Conservation (phyloP, 2,329 filamentous ascomycete species). For the Colletotrichum sp. region DNA sequence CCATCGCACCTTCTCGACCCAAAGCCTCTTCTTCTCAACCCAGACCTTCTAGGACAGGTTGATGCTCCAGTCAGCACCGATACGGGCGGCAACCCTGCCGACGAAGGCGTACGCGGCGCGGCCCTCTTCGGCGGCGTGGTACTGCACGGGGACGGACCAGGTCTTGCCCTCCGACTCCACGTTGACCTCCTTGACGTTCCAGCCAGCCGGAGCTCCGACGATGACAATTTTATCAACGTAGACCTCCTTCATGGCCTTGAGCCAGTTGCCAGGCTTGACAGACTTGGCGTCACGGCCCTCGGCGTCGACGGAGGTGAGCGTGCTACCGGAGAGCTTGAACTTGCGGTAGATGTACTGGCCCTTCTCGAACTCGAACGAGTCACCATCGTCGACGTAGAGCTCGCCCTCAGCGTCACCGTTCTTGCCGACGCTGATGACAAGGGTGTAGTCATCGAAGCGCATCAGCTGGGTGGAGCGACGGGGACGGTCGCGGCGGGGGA, state of each 20-base stretch:
- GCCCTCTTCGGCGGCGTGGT: slow-evolving; percentile 51
- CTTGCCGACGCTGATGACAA: slow-evolving; percentile 78
- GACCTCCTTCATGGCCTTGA: slow-evolving; percentile 80
- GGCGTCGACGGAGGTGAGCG: slow-evolving; percentile 74
- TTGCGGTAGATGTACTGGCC: slow-evolving; percentile 88
- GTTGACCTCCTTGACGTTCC: slow-evolving; percentile 68
- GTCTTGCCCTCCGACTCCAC: slow-evolving; percentile 57
- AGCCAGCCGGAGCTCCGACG: slow-evolving; percentile 76
- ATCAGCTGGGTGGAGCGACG: slow-evolving; percentile 87
- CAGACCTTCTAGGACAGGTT: slow-evolving; percentile 30
- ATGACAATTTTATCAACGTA: slow-evolving; percentile 84
- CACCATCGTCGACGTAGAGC: slow-evolving; percentile 91
- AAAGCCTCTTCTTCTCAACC: background rate
- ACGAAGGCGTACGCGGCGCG: slow-evolving; percentile 58
- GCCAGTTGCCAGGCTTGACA: slow-evolving; percentile 69
- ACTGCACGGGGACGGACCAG: slow-evolving; percentile 66
- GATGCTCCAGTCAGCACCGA: slow-evolving; percentile 60
- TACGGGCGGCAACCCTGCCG: slow-evolving; percentile 54
- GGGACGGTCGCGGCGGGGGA: slow-evolving; percentile 87
- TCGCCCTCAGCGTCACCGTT: slow-evolving; percentile 70
- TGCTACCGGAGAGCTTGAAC: slow-evolving; percentile 70
- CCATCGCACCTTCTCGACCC: background rate
- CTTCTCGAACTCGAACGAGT: slow-evolving; percentile 85
- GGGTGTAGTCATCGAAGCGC: slow-evolving; percentile 93
- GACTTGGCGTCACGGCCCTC: slow-evolving; percentile 58